Evolutionary conservation across 2,329 filamentous ascomycete species (phyloP).

Genomic region (Aspergillus latus): DNA sequence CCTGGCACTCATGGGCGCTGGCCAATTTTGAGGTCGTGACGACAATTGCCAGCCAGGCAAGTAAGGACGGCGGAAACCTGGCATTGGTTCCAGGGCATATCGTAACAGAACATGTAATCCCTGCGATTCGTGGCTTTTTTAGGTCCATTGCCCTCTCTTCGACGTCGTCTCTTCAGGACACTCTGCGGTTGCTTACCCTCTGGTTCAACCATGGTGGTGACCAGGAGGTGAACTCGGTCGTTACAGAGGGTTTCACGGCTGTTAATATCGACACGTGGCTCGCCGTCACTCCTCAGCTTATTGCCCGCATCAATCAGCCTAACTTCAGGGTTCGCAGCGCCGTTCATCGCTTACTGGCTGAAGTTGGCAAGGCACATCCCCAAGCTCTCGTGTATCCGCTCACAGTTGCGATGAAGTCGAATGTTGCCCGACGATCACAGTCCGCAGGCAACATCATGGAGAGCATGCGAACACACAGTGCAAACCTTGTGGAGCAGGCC

Average conservation of each 20-base stretch:
- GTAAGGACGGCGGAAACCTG: slow-evolving; percentile 51
- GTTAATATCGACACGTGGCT: slow-evolving; percentile 98
- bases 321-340: slow-evolving; percentile 84
- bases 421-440: slow-evolving; percentile 77
- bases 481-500: slow-evolving; percentile 88
- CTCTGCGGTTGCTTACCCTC: slow-evolving; percentile 82
- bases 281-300: slow-evolving; percentile 94
- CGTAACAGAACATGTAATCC: slow-evolving; percentile 85
- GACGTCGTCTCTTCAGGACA: slow-evolving; percentile 93
- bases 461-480: slow-evolving; percentile 93
- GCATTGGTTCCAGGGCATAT: slow-evolving; percentile 63
- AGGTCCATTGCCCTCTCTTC: slow-evolving; percentile 91
- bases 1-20: slow-evolving; percentile 97
- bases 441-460: slow-evolving; percentile 96
- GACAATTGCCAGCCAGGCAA: slow-evolving; percentile 66
- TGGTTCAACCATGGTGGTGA: slow-evolving; percentile 96
- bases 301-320: slow-evolving; percentile 95
- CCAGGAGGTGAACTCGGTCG: slow-evolving; percentile 79
- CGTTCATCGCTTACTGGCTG: slow-evolving; percentile 86
- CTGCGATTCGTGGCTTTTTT: slow-evolving; percentile 94
- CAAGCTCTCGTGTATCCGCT: slow-evolving; percentile 96
- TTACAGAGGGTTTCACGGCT: slow-evolving; percentile 85
- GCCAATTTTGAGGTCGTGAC: slow-evolving; percentile 99
- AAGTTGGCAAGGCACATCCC: slow-evolving; percentile 90
- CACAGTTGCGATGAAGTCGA: slow-evolving; percentile 97